Percentiles rank a stretch among this genome's conserved stretches.
These are phyloP conservation scores for Penicillium canescens DNA, from an alignment of 495 filamentous ascomycete genomes.

Conservation along the genomic window DNA sequence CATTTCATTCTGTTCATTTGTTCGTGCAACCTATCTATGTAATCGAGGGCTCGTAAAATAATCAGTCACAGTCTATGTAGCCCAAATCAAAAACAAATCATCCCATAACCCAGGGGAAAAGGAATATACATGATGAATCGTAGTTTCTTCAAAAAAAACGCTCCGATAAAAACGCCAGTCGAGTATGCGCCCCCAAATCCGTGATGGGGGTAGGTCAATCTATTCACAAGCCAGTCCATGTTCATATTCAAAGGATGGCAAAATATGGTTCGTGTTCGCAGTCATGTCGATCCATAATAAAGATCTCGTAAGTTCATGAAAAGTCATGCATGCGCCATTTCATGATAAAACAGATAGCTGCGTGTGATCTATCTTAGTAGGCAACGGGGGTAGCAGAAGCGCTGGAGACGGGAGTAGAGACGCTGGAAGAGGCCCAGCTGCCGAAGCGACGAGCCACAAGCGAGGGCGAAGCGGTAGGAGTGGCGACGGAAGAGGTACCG, in stretches of 20 bases:
- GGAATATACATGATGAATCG: slow-evolving; percentile 18
- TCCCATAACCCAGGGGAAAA: slow-evolving; percentile 11
- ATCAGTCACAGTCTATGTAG: slow-evolving; percentile 18
- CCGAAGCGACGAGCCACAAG: background rate
- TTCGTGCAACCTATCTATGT: slow-evolving; percentile 9
- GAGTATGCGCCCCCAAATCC: slow-evolving; percentile 10
- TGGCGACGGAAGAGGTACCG: slow-evolving; percentile 3
- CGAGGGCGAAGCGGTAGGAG: background rate
- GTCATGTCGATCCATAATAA: slow-evolving; percentile 10
- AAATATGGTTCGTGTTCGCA: slow-evolving; percentile 5
- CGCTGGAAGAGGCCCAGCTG: slow-evolving; percentile 13
- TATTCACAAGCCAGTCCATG: background rate
- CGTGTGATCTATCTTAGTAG: slow-evolving; percentile 4
- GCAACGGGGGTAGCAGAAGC: slow-evolving; percentile 7
- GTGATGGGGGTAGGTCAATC: slow-evolving; percentile 4
- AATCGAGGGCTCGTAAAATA: slow-evolving; percentile 1
- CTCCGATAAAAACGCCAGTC: slow-evolving; percentile 13
- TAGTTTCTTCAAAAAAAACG: background rate
- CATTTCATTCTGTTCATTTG: slow-evolving; percentile 11
- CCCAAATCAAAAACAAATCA: slow-evolving; percentile 2
- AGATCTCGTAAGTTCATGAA: slow-evolving; percentile 10
- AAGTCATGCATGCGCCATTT: background rate
- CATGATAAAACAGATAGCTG: background rate
- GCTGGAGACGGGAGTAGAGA: slow-evolving; percentile 9
- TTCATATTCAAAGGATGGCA: background rate